These are phyloP conservation scores for Vitis rotundifolia DNA, from an alignment of 164 flowering plant species.

Conservation along the genomic window DNA sequence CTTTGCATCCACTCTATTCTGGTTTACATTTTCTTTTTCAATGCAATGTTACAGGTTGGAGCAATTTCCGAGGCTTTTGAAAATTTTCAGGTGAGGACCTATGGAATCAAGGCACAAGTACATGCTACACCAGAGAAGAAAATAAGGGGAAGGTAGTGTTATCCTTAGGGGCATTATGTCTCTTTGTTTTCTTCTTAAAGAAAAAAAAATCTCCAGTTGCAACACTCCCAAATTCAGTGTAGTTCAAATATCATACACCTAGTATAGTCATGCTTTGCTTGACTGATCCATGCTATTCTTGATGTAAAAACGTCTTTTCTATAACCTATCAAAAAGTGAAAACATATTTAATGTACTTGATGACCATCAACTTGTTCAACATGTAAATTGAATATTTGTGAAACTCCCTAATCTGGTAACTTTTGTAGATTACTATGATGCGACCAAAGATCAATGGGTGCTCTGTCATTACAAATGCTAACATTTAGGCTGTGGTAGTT, in stretches of 20 bases:
- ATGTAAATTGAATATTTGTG: neutral
- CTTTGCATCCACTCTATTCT: neutral
- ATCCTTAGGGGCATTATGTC: neutral
- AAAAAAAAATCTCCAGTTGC: neutral
- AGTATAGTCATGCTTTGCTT: neutral
- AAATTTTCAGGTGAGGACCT: slow-evolving; percentile 49
- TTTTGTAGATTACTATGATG: too few relatives aligned
- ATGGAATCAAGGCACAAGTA: slow-evolving; percentile 50
- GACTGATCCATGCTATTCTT: neutral
- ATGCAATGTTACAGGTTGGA: slow-evolving; percentile 33
- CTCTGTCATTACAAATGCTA: too few relatives aligned
- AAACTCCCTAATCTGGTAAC: neutral
- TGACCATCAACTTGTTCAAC: neutral
- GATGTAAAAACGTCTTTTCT: too few relatives aligned
- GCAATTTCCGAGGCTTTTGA: slow-evolving; percentile 55
- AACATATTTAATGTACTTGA: neutral
- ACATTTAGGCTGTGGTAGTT: too few relatives aligned
- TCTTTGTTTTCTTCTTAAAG: neutral
- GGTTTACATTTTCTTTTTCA: neutral
- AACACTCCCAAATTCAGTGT: neutral
- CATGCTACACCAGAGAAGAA: slow-evolving; percentile 52
- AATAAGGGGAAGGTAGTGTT: slow-evolving; percentile 28
- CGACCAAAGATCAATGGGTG: too few relatives aligned
- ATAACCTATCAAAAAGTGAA: neutral
- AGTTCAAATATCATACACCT: neutral